Base-by-base conservation (phyloP, 139 green algal genomes). In the Chlamydomonas applanata region DNA sequence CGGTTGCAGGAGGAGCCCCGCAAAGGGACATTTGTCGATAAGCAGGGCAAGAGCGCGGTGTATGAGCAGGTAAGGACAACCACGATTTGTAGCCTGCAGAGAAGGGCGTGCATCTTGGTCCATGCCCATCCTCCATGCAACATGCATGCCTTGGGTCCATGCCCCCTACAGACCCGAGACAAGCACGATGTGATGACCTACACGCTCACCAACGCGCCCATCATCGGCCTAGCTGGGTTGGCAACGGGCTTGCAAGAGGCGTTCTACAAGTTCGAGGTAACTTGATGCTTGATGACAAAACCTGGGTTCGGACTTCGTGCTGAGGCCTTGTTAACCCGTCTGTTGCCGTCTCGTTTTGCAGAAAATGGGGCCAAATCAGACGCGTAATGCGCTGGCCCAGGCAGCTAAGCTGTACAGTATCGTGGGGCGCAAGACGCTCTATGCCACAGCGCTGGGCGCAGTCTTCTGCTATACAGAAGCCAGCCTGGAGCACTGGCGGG, bases 401-500 rank as follows among this genome's bases (percentile, higher is more conserved):
- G 79, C 79, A 17, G 16, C 45, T 20, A 52, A 60, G 13, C 63
- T 85, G 5, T 57, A 70, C 19, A 45, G 65, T 27, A 82, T 81
- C 11, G 54, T 85, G 29, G 74, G 63, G 66, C 64, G 73, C 53
- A 82, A 73, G 63, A 70, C 76, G 3, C 46, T 63, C 0, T 73
- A 76, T 24, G 79, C 73, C 4, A 64, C 57, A 22, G 49, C 70
- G 30, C 46, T 85, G 19, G 79, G 79, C n/a, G 74, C 71, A 4
- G 49, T 78, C 13, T 85, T 85, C 75, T 77, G 74, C 57, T 67
- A 49, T 20, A 82, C 74, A 11, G 79, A 85, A 22, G 79, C 79
- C 22, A 68, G 22, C 22, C 32, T 85, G 45, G 79, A 85, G 71
- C 59, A 75, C 34, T 44, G 9, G 4, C 65, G 71, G 1, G 74